Conservation (phyloP, 2,329 filamentous ascomycete species). For the Microdochium bolleyi region DNA sequence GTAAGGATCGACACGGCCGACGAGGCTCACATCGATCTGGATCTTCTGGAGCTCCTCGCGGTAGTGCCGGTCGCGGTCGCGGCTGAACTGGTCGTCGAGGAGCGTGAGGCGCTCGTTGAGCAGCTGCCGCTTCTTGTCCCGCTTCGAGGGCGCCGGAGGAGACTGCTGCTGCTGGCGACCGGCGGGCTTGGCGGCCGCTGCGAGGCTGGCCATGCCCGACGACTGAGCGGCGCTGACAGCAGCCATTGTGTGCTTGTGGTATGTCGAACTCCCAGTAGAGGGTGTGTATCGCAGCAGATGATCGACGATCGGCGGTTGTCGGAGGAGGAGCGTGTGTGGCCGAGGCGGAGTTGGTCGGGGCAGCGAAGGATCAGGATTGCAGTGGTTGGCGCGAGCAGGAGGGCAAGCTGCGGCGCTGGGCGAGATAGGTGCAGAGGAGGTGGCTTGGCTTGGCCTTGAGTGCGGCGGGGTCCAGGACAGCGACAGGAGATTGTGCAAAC, state of each 20-base stretch:
- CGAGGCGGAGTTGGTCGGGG: too few species aligned
- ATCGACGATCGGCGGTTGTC: too few species aligned
- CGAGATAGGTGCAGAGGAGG: too few species aligned
- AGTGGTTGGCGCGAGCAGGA: too few species aligned
- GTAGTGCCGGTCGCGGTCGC: constrained; percentile 12
- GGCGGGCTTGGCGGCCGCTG: constrained; percentile 6
- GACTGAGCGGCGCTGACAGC: constrained; percentile 10
- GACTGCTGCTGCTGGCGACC: constrained; percentile 4
- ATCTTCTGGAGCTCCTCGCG: constrained; percentile 13
- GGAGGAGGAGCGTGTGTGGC: too few species aligned
- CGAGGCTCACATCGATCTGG: constrained; percentile 30
- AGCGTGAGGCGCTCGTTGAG: constrained; percentile 9
- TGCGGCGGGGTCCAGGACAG: too few species aligned
- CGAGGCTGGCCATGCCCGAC: constrained; percentile 6
- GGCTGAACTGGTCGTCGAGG: constrained; percentile 10
- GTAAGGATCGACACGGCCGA: constrained; percentile 67
- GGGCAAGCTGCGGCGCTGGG: too few species aligned
- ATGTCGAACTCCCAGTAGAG: neutral
- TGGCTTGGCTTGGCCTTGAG: too few species aligned
- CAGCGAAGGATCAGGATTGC: too few species aligned
- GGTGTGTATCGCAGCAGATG: too few species aligned
- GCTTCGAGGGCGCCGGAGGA: constrained; percentile 11
- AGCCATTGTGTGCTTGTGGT: constrained; percentile 7
- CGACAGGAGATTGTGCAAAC: too few species aligned
- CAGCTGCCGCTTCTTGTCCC: constrained; percentile 12